Base-by-base conservation (phyloP, 148 eudicot genomes). In the Dysphania ambrosioides region DNA sequence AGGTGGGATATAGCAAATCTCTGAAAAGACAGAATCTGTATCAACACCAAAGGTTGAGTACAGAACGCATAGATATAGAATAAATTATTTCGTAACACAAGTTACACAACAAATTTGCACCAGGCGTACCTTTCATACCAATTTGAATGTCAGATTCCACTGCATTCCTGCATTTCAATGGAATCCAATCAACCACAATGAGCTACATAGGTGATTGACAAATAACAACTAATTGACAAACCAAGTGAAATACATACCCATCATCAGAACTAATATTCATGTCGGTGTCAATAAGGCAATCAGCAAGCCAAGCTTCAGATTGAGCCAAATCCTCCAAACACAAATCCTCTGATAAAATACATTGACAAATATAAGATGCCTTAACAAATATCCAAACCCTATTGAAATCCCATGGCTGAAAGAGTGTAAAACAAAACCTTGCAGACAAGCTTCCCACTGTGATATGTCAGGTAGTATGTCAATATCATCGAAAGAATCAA, bases 301-400 rank as follows among this genome's bases (percentile, higher is more conserved):
- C 89, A 24, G 93, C 90, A 74, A 91, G 84, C 98, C 98, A 94
- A 26, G 88, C 89, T 68, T 91, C 97, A 72, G 96, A 80, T 66
- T 85, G 85, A 71, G 85, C 89, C 82, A 90, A 83, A 68, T 82
- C 84, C 77, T 86, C 97, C 16, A 83, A 66, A 64, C 88, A 83
- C 7, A 83, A 73, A 71, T 82, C 87, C 29, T 83, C 98, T 87
- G 86, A 66, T 35, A n/a, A n/a, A n/a, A 70, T 67, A 77, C 12
- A 38, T 42, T 47, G 63, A 6, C 30, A 47, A 53, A 18, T 67
- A 40, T 72, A 40, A 77, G 77, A 72, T 21, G 29, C 35, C 47
- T 71, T 41, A 1, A 44, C 26, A 31, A n/a, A 55, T 8, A 11
- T 56, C 23, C 27, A 10, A 41, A 19, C 18, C 58, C 47, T 12